A percentile compares a stretch with the other conserved stretches of the same genome.
Conservation (phyloP, 2,329 filamentous ascomycete species). For the Gremmenia infestans region DNA sequence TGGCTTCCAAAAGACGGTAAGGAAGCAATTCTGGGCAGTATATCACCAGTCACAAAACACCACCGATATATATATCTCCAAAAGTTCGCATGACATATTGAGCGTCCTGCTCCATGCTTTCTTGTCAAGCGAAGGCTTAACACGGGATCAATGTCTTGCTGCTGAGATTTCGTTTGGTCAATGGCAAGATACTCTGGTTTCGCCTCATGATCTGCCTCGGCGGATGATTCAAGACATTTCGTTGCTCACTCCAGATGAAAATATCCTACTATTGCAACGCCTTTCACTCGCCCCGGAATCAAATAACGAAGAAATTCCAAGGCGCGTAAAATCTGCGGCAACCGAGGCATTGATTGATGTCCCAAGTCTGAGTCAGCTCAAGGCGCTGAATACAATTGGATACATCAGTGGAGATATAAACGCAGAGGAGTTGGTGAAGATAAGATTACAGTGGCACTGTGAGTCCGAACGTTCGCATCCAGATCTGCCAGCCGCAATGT, state of each 20-base stretch:
- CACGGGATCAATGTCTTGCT: conserved; percentile 37
- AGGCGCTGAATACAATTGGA: conserved; percentile 33
- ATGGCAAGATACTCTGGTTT: conserved; percentile 32
- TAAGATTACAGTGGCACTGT: conserved; percentile 38
- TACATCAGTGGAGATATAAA: conserved; percentile 36
- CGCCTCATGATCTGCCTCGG: conserved; percentile 24
- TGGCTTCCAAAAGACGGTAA: conserved; percentile 34
- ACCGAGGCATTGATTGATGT: conserved; percentile 34
- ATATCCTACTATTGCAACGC: conserved; percentile 36
- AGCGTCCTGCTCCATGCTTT: conserved; percentile 42
- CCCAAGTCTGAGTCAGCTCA: conserved; percentile 36
- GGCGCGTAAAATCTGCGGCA: conserved; percentile 31
- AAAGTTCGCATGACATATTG: conserved; percentile 38
- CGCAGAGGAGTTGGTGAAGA: conserved; percentile 32
- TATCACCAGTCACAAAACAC: conserved; percentile 17
- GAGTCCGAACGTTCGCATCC: conserved; percentile 34
- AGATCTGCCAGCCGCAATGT: conserved; percentile 29
- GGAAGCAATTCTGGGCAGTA: conserved; percentile 38
- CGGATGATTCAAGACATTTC: conserved; percentile 39
- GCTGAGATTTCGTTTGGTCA: conserved; percentile 35
- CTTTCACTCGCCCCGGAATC: conserved; percentile 5
- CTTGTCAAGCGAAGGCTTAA: conserved; percentile 37
- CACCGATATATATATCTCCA: conserved; percentile 37
- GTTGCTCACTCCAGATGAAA: conserved; percentile 37
- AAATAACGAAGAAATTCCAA: conserved; percentile 25